phyloP scores from a whole-genome alignment of 2,329 filamentous ascomycete species.

The Cryphonectria nitschkei region DNA sequence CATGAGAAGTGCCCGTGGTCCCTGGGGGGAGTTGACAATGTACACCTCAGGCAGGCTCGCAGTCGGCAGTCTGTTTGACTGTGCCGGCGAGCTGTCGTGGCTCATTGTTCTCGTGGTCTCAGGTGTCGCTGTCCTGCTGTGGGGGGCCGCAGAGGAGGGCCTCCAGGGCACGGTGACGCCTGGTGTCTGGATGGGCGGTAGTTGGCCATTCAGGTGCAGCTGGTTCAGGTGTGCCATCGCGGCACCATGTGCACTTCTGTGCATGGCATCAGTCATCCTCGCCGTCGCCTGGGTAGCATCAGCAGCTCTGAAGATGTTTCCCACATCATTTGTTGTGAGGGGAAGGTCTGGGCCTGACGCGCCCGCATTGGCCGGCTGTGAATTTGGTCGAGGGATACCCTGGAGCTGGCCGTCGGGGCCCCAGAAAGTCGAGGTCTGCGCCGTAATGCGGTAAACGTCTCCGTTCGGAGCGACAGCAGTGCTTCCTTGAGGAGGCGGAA shows the following conservation, averaged over 20 bases:
- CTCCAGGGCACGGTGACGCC: constrained; percentile 48
- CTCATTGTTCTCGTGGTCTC: constrained; percentile 44
- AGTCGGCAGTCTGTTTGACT: constrained; percentile 30
- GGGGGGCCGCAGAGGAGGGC: constrained; percentile 42
- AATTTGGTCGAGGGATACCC: constrained; percentile 33
- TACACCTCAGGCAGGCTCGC: constrained; percentile 56
- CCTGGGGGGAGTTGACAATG: constrained; percentile 62
- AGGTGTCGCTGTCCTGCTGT: constrained; percentile 53
- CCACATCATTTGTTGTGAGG: constrained; percentile 49
- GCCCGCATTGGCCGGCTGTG: constrained; percentile 27
- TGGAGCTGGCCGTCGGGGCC: constrained; percentile 24
- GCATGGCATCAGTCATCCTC: constrained; percentile 52
- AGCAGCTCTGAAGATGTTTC: constrained; percentile 49
- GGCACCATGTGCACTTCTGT: constrained; percentile 53
- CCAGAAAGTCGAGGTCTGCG: constrained; percentile 47
- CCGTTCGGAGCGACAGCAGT: constrained; percentile 51
- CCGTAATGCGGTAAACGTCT: constrained; percentile 54
- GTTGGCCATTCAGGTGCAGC: constrained; percentile 40
- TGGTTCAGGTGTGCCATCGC: constrained; percentile 46
- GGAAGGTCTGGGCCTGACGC: constrained; percentile 36
- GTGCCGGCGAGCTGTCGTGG: constrained; percentile 35
- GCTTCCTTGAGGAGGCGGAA: constrained; percentile 31
- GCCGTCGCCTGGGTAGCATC: constrained; percentile 50
- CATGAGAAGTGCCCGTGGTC: constrained; percentile 61
- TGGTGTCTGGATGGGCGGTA: constrained; percentile 39